A percentile compares a stretch with the other conserved stretches of the same genome.
These are phyloP conservation scores for Malassezia psittaci DNA, from an alignment of 1,284 basidiomycete species.

Conservation along the genomic window DNA sequence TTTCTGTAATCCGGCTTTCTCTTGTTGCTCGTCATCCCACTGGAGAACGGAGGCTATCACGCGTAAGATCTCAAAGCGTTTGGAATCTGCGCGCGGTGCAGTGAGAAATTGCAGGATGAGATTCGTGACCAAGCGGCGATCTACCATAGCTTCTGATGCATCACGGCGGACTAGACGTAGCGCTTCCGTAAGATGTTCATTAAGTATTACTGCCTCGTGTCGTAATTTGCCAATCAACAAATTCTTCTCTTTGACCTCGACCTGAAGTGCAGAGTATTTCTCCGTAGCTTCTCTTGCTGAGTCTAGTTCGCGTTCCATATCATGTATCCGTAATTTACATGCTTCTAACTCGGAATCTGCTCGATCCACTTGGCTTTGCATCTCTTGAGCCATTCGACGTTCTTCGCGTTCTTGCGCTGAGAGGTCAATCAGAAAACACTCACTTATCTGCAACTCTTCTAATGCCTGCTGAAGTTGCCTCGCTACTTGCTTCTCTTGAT, in stretches of 20 bases:
- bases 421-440: background rate
- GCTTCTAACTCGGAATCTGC: slow-evolving; percentile 67
- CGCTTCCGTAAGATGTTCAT: slow-evolving; percentile 94
- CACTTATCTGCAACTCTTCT: slow-evolving; percentile 69
- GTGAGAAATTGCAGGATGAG: slow-evolving; percentile 82
- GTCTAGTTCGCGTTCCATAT: slow-evolving; percentile 53
- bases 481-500: slow-evolving; percentile 64
- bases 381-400: slow-evolving; percentile 66
- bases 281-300: slow-evolving; percentile 61
- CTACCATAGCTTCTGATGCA: slow-evolving; percentile 77
- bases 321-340: slow-evolving; percentile 60
- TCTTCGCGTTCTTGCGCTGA: slow-evolving; percentile 54
- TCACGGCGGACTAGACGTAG: slow-evolving; percentile 79
- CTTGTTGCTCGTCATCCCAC: slow-evolving; percentile 81
- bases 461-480: slow-evolving; percentile 80
- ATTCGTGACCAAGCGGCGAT: slow-evolving; percentile 82
- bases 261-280: slow-evolving; percentile 63
- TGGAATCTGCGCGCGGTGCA: slow-evolving; percentile 79
- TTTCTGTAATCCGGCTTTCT: slow-evolving; percentile 71
- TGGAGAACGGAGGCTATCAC: slow-evolving; percentile 76
- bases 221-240: slow-evolving; percentile 17
- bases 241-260: slow-evolving; percentile 88
- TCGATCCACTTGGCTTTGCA: slow-evolving; percentile 63
- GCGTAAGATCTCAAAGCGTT: slow-evolving; percentile 91
- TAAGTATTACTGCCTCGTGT: slow-evolving; percentile 55